phyloP scores from a whole-genome alignment of 352 stramenopile species.

The Globisporangium iwayamae region DNA sequence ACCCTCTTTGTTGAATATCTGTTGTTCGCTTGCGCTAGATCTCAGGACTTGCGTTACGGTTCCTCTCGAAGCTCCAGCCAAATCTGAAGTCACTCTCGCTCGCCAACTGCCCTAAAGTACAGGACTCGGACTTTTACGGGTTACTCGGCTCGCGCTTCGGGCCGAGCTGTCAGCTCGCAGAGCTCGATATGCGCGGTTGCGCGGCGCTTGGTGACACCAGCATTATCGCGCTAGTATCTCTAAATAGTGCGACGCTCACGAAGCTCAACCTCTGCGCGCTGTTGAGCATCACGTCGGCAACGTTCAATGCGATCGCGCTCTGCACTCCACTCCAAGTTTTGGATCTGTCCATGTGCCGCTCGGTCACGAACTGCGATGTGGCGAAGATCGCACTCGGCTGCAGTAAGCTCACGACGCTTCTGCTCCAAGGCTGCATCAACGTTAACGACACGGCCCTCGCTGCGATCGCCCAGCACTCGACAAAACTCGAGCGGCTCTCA shows the following conservation, averaged over 20 bases:
- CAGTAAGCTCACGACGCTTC: constrained; percentile 34
- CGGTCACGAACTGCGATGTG: constrained; percentile 55
- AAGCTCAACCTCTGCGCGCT: constrained; percentile 64
- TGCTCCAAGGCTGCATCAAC: constrained; percentile 60
- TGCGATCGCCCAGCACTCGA: constrained; percentile 32
- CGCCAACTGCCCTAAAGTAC: constrained; percentile 60
- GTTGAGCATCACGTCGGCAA: constrained; percentile 36
- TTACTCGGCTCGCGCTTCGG: constrained; percentile 11
- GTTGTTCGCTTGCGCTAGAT: constrained; percentile 25
- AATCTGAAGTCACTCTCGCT: constrained; percentile 48
- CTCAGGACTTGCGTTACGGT: constrained; percentile 48
- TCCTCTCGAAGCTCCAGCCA: constrained; percentile 54
- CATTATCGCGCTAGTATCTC: constrained; percentile 38
- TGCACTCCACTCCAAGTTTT: constrained; percentile 55
- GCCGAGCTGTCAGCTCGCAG: constrained; percentile 24
- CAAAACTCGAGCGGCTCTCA: constrained; percentile 55
- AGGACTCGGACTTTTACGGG: constrained; percentile 38
- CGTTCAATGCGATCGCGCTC: constrained; percentile 59
- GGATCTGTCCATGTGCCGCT: constrained; percentile 74
- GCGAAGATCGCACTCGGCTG: constrained; percentile 40
- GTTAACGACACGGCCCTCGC: constrained; percentile 60
- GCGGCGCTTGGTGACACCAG: constrained; percentile 43
- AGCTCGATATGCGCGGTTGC: constrained; percentile 54
- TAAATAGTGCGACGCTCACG: constrained; percentile 46
- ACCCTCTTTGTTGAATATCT: neutral